A percentile compares a stretch with the other conserved stretches of the same genome.
These are phyloP conservation scores for Syzygium aromaticum DNA, from an alignment of 345 rosid species.

Conservation along the genomic window DNA sequence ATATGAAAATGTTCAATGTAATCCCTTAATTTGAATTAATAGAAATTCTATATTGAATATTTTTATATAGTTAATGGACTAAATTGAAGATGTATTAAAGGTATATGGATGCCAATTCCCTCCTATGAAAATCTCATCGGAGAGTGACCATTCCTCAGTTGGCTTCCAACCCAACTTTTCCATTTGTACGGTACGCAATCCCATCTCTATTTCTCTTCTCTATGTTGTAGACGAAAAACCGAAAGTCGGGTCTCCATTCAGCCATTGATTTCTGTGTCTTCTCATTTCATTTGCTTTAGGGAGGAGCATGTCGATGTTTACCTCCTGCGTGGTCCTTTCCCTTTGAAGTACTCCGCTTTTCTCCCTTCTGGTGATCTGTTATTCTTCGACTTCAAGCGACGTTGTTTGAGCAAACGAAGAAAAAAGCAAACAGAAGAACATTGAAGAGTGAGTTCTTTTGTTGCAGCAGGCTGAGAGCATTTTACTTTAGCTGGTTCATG, in stretches of 20 bases:
- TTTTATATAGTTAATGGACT: too few species aligned
- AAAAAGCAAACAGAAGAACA: background rate
- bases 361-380: background rate
- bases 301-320: background rate
- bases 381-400: background rate
- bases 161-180: background rate
- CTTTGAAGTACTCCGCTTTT: too few species aligned
- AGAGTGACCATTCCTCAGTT: background rate
- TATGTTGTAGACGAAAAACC: too few species aligned
- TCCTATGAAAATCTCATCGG: background rate
- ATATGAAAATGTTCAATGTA: too few species aligned
- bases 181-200: background rate
- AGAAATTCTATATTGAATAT: too few species aligned
- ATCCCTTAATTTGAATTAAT: too few species aligned
- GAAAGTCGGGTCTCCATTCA: too few species aligned
- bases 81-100: too few species aligned
- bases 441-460: background rate
- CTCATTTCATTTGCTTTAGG: background rate
- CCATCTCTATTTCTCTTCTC: background rate
- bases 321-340: too few species aligned
- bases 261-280: background rate
- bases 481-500: background rate
- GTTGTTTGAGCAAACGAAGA: background rate
- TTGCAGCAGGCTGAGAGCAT: background rate
- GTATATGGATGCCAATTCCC: too few species aligned